These are phyloP conservation scores for Anthostomella pinea DNA, from an alignment of 2,329 filamentous ascomycete genomes.

Conservation along the genomic window DNA sequence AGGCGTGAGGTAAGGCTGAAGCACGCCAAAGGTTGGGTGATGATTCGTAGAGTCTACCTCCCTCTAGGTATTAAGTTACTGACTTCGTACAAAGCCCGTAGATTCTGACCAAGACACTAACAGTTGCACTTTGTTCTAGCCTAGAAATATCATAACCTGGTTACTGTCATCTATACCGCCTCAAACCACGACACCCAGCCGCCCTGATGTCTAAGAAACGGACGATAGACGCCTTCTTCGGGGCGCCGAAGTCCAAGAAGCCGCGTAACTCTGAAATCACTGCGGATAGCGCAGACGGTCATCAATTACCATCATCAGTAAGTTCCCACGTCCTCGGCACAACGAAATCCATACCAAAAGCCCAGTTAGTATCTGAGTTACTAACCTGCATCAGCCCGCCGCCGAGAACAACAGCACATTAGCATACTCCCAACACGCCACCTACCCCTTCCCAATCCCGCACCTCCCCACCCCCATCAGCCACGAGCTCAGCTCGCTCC, in stretches of 20 bases:
- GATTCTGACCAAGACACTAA: no score
- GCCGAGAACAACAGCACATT: not conserved
- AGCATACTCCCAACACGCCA: slow-evolving; percentile 38
- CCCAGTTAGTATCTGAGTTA: no score
- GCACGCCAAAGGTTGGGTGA: no score
- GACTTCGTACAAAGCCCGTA: no score
- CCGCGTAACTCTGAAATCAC: slow-evolving; percentile 18
- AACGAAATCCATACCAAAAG: no score
- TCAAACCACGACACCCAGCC: not conserved
- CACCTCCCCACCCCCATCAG: slow-evolving; percentile 39
- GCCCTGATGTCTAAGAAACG: slow-evolving; percentile 47
- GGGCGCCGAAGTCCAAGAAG: slow-evolving; percentile 42
- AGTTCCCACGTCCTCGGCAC: no score
- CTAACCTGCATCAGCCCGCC: not conserved
- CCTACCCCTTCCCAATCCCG: slow-evolving; percentile 51
- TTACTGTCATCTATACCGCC: not conserved
- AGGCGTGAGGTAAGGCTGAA: slow-evolving; percentile 20
- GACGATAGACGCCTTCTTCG: slow-evolving; percentile 69
- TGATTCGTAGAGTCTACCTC: no score
- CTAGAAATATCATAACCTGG: no score
- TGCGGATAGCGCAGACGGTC: slow-evolving; percentile 28
- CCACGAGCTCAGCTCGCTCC: slow-evolving; percentile 41
- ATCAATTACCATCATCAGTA: not conserved
- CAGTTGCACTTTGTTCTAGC: no score
- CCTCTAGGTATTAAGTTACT: no score